These are phyloP conservation scores for Suillus tomentosus DNA, from an alignment of 768 basidiomycete species.

Conservation along the genomic window DNA sequence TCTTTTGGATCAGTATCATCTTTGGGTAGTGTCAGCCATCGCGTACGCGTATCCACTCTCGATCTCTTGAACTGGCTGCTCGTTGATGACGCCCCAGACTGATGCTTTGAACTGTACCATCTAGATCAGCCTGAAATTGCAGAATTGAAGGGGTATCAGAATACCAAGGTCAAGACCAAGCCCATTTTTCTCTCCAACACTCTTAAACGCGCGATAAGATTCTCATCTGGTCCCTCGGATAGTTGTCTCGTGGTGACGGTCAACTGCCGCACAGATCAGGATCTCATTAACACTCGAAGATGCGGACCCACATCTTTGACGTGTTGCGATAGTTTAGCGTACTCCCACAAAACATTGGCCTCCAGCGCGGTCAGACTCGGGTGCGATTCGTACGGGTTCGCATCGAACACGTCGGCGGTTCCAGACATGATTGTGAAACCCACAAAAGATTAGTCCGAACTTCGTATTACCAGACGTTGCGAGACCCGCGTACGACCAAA, in stretches of 20 bases:
- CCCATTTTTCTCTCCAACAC: conserved; percentile 93
- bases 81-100: conserved; percentile 91
- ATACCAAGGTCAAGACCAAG: conserved; percentile 87
- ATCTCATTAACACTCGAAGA: not conserved
- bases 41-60: conserved; percentile 23
- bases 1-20: not conserved
- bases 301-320: conserved; percentile 64
- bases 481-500: not conserved
- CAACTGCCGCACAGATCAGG: conserved; percentile 43
- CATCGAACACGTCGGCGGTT: conserved; percentile 46
- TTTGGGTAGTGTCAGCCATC: conserved; percentile 14
- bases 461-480: not conserved
- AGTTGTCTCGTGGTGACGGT: conserved; percentile 68
- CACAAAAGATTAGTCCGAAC: not conserved
- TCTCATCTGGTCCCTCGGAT: conserved; percentile 75
- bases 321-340: conserved; percentile 82
- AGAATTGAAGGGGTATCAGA: not conserved
- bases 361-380: conserved; percentile 67
- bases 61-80: conserved; percentile 48
- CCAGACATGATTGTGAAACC: conserved; percentile 19
- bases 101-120: conserved; percentile 85
- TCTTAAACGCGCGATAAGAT: conserved; percentile 73
- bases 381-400: conserved; percentile 77
- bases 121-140: conserved; percentile 1
- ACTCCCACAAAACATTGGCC: conserved; percentile 88